Base-by-base conservation (phyloP, 148 eudicot species). In the Amaranthus cruentus region DNA sequence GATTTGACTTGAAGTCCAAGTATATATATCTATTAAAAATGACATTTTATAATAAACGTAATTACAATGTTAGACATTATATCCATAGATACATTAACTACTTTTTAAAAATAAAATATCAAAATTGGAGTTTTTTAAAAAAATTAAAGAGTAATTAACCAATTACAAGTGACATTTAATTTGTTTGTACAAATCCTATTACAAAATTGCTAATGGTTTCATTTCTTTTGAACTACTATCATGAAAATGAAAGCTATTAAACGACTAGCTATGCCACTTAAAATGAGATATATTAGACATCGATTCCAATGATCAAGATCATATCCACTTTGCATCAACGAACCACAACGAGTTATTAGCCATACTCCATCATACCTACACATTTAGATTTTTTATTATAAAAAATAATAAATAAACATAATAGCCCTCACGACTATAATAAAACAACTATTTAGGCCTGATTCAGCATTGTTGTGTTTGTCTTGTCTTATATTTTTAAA, bases 261-360 rank as follows among this genome's bases (percentile, higher is more conserved):
- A 48, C 99, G 93, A 78, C 86, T 74, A 70, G 54, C 18, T 51
- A 87, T 3, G 38, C 99, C 99, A 13, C 77, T 78, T 55, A 83
- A 8, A 11, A 90, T 3, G 7, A 96, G 91, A 47, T 60, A 70
- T 12, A 83, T 12, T 70, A 96, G 62, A 82, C 97, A 88, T 9
- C 28, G 82, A 60, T 6, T 67, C 91, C 92, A 92, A 75, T 85
- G 75, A 38, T 78, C 70, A 14, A 92, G 85, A 68, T 82, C 78
- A 63, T 88, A 96, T 5, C 93, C 96, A 9, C 80, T 83, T 65
- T 79, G 62, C 84, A 80, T 74, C 78, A 96, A 66, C 2, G 86
- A 81, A 28, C 91, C 91, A 75, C 99, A 96, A 0, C 97, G 89
- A 21, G 97, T 92, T 66, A 96, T 86, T 65, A 96, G 74, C 97